Conservation (phyloP, 805 yeast genomes). For the Kodamaea nitidulidarum region DNA sequence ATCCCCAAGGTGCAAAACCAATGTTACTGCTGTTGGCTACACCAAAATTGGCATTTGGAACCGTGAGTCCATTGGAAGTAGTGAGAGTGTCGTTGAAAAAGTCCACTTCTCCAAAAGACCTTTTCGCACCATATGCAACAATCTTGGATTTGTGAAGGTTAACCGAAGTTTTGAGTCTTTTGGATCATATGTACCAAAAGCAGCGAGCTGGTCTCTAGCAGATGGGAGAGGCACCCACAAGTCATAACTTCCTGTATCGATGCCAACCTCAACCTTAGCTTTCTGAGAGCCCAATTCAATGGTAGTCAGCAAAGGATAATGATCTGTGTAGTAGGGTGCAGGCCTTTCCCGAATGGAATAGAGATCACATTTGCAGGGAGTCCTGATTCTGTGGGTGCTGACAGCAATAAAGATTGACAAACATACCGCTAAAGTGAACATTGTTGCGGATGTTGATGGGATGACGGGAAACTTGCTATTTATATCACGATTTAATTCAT, state of each 20-base stretch:
- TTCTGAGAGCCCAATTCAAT: constrained; percentile 2
- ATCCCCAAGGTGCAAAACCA: too few relatives aligned
- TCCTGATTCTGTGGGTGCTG: too few relatives aligned
- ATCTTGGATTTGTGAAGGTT: neutral
- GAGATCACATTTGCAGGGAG: too few relatives aligned
- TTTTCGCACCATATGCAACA: neutral
- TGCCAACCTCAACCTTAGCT: constrained; percentile 1
- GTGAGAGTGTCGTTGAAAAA: neutral
- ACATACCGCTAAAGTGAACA: too few relatives aligned
- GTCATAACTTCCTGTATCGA: constrained; percentile 10
- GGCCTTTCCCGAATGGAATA: too few relatives aligned
- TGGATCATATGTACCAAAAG: neutral
- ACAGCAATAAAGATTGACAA: too few relatives aligned
- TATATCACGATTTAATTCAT: too few relatives aligned
- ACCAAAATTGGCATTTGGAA: neutral
- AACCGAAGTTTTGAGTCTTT: neutral
- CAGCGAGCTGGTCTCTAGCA: neutral
- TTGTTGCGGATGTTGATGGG: too few relatives aligned
- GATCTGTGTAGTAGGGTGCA: too few relatives aligned
- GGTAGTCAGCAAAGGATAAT: neutral
- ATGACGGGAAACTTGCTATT: too few relatives aligned
- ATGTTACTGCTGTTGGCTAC: neutral
- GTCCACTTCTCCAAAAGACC: neutral
- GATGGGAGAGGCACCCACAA: constrained; percentile 7
- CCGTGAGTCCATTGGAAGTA: neutral